phyloP scores from a whole-genome alignment of 257 asterid species.

The Solanum dulcamara region DNA sequence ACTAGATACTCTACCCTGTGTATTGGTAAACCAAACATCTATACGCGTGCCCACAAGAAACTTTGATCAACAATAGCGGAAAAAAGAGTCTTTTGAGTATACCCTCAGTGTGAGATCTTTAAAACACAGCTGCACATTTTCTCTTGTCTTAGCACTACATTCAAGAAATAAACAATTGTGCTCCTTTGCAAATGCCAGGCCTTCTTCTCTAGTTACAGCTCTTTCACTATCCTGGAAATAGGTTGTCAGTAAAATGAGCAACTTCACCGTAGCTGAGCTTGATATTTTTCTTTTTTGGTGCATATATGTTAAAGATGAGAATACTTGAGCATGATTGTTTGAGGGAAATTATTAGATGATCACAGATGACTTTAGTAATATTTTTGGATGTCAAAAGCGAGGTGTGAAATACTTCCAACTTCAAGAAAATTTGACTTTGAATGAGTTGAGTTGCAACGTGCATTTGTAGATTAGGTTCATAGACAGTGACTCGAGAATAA shows the following conservation, averaged over 20 bases:
- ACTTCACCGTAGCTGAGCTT: neutral
- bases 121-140: conserved; percentile 62
- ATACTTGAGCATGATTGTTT: neutral
- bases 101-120: conserved; percentile 68
- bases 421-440: neutral
- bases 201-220: conserved; percentile 70
- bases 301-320: neutral
- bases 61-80: neutral
- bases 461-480: neutral
- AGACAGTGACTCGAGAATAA: neutral
- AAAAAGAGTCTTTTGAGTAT: neutral
- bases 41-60: neutral
- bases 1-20: neutral
- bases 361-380: neutral
- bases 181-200: conserved; percentile 54
- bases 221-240: conserved; percentile 62
- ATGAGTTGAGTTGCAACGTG: neutral
- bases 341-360: neutral
- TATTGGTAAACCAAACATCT: neutral
- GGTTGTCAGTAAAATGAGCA: neutral
- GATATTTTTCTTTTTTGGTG: neutral
- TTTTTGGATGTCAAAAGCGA: neutral
- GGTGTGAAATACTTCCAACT: neutral
- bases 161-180: conserved; percentile 56
- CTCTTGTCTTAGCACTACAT: conserved; percentile 81